A percentile compares a stretch with the other conserved stretches of the same genome.
Conservation (phyloP, 129 eudicot species). For the Glebionis coronaria region DNA sequence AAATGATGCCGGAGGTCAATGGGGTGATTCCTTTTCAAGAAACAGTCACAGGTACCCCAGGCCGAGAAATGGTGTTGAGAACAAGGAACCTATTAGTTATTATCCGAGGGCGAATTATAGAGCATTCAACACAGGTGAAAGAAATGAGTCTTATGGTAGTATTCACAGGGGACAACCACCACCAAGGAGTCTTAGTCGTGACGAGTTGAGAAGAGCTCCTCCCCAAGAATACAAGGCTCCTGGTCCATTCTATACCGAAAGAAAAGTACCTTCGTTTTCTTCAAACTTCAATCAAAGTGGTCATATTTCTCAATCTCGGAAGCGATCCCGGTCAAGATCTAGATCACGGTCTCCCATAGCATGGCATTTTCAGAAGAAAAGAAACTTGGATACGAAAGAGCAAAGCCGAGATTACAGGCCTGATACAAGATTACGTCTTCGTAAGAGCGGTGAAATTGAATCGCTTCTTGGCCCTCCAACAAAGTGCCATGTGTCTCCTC, state of each 20-base stretch:
- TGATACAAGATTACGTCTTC: conserved; percentile 35
- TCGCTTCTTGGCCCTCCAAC: not conserved
- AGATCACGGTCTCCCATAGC: conserved; percentile 64
- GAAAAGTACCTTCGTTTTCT: too few relatives aligned
- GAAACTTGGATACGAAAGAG: conserved; percentile 31
- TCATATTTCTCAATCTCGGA: too few relatives aligned
- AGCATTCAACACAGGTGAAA: conserved; percentile 35
- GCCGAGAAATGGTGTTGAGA: conserved; percentile 37
- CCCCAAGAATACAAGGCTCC: too few relatives aligned
- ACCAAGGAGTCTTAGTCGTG: conserved; percentile 36
- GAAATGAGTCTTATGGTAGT: conserved; percentile 43
- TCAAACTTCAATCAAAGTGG: too few relatives aligned
- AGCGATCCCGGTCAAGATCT: conserved; percentile 58
- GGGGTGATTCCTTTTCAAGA: too few relatives aligned
- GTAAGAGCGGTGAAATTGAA: conserved; percentile 42
- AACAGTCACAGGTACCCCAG: conserved; percentile 40
- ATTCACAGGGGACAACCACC: conserved; percentile 38
- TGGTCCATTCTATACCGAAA: too few relatives aligned
- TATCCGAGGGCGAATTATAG: conserved; percentile 37
- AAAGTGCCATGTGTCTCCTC: too few relatives aligned
- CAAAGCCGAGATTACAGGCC: conserved; percentile 56
- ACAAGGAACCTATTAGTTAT: conserved; percentile 33
- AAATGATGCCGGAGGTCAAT: too few relatives aligned
- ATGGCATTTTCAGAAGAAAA: conserved; percentile 52
- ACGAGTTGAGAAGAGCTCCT: conserved; percentile 45